These are phyloP conservation scores for Ustilago hordei DNA, from an alignment of 1,284 basidiomycete genomes.

Conservation along the genomic window DNA sequence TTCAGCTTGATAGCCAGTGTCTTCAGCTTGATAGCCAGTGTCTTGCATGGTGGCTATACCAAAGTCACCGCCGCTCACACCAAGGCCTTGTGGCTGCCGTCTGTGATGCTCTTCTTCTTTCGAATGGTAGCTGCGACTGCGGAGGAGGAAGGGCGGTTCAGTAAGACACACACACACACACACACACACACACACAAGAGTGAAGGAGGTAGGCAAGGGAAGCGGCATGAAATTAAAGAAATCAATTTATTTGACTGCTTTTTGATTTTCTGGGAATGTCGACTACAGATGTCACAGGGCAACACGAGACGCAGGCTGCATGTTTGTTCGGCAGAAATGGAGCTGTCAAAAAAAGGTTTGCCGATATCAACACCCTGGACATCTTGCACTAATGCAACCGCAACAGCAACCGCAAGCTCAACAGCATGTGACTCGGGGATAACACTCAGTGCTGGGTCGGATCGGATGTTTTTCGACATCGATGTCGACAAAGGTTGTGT, in stretches of 20 bases:
- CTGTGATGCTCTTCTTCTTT: not conserved
- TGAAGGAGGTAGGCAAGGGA: constrained; percentile 3
- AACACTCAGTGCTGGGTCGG: not conserved
- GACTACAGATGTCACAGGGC: constrained; percentile 6
- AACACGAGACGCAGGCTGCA: constrained; percentile 6
- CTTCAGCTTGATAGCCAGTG: not conserved
- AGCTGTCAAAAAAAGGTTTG: constrained; percentile 1
- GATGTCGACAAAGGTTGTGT: not conserved
- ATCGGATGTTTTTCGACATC: constrained; percentile 3
- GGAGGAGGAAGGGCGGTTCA: too few relatives aligned
- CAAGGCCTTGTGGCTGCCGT: constrained; percentile 7
- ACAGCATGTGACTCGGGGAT: not conserved
- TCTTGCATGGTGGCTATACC: not conserved
- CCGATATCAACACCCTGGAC: not conserved
- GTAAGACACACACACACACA: too few relatives aligned
- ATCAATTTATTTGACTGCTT: not conserved
- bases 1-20: not conserved
- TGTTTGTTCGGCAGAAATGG: not conserved
- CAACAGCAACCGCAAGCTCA: not conserved
- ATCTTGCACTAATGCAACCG: not conserved
- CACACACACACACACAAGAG: not conserved
- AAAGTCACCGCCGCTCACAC: constrained; percentile 10
- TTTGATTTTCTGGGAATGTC: constrained; percentile 15
- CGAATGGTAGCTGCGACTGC: not conserved
- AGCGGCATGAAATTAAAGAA: not conserved